Base-by-base conservation (phyloP, 345 rosid species). In the Durio zibethinus region DNA sequence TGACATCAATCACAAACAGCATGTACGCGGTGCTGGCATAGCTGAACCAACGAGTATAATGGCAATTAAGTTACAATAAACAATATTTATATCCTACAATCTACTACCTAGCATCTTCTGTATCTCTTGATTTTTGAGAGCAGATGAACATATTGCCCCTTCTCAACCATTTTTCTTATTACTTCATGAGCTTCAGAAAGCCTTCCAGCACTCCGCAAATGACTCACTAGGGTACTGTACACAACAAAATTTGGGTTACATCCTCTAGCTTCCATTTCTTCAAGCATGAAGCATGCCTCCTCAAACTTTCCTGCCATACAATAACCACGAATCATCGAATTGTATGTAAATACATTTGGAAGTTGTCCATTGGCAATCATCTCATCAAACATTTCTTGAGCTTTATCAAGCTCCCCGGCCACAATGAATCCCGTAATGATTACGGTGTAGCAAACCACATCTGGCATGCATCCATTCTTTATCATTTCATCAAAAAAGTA, bases 201-300 rank as follows among this genome's bases (percentile, higher is more conserved):
- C 85, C 81, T 93, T 77, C 99, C 99, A 53, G 96, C 94, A 72
- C 83, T 87, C 68, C 86, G 84, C 65, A 94, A 82, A 90, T 88
- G 80, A 67, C 89, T 85, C 77, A 93, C 92, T 80, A 93, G 81
- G 65, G 98, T 93, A 80, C 89, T 89, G 81, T 95, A 93, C 82
- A 95, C 96, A 47, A 83, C 86, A 77, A 90, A 92, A 87, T 89
- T 93, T 53, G 99, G 99, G 80, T 84, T 86, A 80, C 98, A 91
- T 33, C 96, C 96, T 80, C 94, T 88, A 16, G 85, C 80, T 86
- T 90, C 93, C 99, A 95, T 95, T 86, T 89, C 91, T 77, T 89
- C 89, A 43, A 93, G 86, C 89, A 92, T 73, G 70, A 87, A 81
- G 74, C 94, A 85, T 21, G 97, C 98, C 80, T 90, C 91, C 62